Evolutionary conservation across 2,329 filamentous ascomycete genomes (phyloP).

Genomic region (Exserohilum turcica): DNA sequence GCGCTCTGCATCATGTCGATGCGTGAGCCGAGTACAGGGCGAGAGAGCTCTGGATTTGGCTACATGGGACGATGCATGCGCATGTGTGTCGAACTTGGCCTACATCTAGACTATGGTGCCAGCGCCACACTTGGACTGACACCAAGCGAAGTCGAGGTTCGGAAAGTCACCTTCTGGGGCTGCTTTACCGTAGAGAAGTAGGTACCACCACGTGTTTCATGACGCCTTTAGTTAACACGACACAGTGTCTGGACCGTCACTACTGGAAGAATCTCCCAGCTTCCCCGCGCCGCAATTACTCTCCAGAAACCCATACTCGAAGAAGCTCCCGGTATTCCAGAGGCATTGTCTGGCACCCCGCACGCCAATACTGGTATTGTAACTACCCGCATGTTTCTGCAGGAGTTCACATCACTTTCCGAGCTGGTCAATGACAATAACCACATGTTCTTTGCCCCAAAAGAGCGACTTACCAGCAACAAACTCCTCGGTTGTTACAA

Average conservation of each 20-base stretch:
- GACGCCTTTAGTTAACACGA: constrained; percentile 8
- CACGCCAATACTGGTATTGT: constrained; percentile 21
- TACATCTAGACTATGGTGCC: constrained; percentile 59
- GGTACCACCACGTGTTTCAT: constrained; percentile 22
- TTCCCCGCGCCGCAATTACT: constrained; percentile 56
- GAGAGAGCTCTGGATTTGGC: constrained; percentile 74
- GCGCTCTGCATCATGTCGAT: constrained; percentile 78
- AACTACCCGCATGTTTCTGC: constrained; percentile 46
- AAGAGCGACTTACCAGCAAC: constrained; percentile 66
- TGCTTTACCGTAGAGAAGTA: constrained; percentile 57
- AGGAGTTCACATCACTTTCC: constrained; percentile 70
- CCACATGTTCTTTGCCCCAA: constrained; percentile 74
- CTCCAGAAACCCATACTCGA: constrained; percentile 59
- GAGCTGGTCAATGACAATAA: constrained; percentile 75
- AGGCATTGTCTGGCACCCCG: constrained; percentile 31
- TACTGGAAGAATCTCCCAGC: constrained; percentile 54
- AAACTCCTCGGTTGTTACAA: constrained; percentile 69
- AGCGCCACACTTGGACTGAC: constrained; percentile 40
- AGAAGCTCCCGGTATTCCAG: constrained; percentile 60
- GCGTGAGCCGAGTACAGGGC: constrained; percentile 72
- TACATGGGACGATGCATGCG: constrained; percentile 74
- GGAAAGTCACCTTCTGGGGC: constrained; percentile 60
- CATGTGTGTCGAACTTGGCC: constrained; percentile 72
- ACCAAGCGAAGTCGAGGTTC: constrained; percentile 53
- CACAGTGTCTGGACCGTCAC: constrained; percentile 52